Conservation (phyloP, 257 asterid species). For the Gentiana macrophylla region DNA sequence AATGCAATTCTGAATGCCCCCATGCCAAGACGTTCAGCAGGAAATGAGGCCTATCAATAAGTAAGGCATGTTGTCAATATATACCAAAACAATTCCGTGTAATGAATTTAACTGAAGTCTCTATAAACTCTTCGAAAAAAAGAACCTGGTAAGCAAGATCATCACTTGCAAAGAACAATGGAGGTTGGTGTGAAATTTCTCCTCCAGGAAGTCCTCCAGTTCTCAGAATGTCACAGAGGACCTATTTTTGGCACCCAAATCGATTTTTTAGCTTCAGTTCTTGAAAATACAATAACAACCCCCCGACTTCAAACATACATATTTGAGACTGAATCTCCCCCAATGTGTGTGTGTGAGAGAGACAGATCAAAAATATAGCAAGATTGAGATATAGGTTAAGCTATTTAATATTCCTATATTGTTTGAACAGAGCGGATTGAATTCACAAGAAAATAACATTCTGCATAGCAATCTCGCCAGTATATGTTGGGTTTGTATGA, state of each 20-base stretch:
- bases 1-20: constrained; percentile 97
- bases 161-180: constrained; percentile 75
- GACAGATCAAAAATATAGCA: too few species aligned
- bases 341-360: too few species aligned
- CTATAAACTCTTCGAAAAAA: not conserved
- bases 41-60: constrained; percentile 70
- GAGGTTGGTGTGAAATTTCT: constrained; percentile 69
- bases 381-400: too few species aligned
- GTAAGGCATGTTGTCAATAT: constrained; percentile 26
- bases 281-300: not conserved
- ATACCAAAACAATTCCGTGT: not conserved
- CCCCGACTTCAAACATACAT: too few species aligned
- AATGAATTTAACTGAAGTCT: constrained; percentile 8
- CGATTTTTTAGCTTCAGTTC: constrained; percentile 10
- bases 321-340: too few species aligned
- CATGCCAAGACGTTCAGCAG: constrained; percentile 91
- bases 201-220: constrained; percentile 94
- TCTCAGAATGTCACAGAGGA: constrained; percentile 83
- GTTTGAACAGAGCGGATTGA: too few species aligned
- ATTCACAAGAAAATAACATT: too few species aligned
- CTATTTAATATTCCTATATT: too few species aligned
- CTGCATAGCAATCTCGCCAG: too few species aligned
- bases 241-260: constrained; percentile 31
- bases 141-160: constrained; percentile 90
- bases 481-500: too few species aligned